Evolutionary conservation across 2,329 filamentous ascomycete species (phyloP).

Genomic region (Colletotrichum scovillei): DNA sequence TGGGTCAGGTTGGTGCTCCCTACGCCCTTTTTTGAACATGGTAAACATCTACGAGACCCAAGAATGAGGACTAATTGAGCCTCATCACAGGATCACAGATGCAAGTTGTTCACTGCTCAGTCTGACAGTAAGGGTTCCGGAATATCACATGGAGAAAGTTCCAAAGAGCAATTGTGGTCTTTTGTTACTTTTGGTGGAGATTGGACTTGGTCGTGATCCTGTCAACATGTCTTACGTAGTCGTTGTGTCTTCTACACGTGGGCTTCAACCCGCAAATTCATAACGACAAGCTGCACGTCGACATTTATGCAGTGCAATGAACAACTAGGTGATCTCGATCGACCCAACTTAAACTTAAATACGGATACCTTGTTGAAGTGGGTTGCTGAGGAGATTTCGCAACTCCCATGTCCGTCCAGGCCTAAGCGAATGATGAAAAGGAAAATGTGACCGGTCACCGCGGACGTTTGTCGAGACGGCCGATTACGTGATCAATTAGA

Average conservation of each 20-base stretch:
- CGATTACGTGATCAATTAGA: conserved; percentile 3
- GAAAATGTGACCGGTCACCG: not conserved
- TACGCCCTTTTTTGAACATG: not conserved
- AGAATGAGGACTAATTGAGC: too few species aligned
- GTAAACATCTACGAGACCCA: too few species aligned
- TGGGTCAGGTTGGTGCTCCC: not conserved
- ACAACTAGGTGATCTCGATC: not conserved
- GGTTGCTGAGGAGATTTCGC: not conserved
- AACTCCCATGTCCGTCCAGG: not conserved
- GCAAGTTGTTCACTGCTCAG: too few species aligned
- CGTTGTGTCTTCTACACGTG: too few species aligned
- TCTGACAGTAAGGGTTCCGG: too few species aligned
- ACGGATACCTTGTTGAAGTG: not conserved
- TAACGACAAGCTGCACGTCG: not conserved
- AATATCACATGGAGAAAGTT: too few species aligned
- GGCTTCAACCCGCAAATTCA: not conserved
- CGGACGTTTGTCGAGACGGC: not conserved
- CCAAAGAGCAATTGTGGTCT: too few species aligned
- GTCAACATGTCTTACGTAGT: too few species aligned
- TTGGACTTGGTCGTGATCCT: too few species aligned
- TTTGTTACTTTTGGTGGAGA: too few species aligned
- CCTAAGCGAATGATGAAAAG: not conserved
- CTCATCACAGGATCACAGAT: too few species aligned
- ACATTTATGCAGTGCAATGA: not conserved
- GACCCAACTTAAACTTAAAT: not conserved